Evolutionary conservation across 495 filamentous ascomycete genomes (phyloP), one percentile per base, ranked within the genome.

Genomic region (Chaetomium fimeti): DNA sequence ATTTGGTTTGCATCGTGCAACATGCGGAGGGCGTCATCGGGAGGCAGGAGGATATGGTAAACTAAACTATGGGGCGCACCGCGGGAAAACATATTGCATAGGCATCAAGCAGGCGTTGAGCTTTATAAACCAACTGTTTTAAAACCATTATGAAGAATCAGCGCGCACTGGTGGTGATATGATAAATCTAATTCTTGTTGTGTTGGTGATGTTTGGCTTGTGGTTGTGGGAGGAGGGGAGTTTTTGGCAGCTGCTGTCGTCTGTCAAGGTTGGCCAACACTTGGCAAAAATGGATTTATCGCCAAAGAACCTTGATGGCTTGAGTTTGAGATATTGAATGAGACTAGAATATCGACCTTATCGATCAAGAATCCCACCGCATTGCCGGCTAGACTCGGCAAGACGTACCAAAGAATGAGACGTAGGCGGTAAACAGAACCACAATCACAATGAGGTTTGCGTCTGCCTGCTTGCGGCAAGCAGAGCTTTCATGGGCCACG

Each of bases 61-160:
- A 36, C n/a, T 11, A 36, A 9, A 11, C 32, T 9, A 36, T 36
- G 32, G 32, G 32, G 32, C 32, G 32, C 32, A 36, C 32, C 7
- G 7, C 29, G 5, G 32, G 32, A 36, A 36, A 36, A 36, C 48
- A 61, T 53, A 61, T 22, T 54, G 59, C 48, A 61, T 61, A 51
- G 47, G 38, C 59, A 52, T 61, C 48, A 43, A 61, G n/a, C 28
- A 18, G 59, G 59, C 47, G 59, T 54, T 54, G 47, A 53, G n/a
- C 29, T 52, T 24, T 40, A 53, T 22, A 27, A 25, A 53, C 20
- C 11, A 58, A 5, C 22, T 11, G 24, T 57, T 57, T 57, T 9
- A 24, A 13, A 25, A 20, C 11, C 2, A 56, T 32, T 5, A 52
- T 27, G n/a, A 15, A 28, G 3, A 12, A 49, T 49, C 45, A 4